These are phyloP conservation scores for Tylopilus plumbeoviolaceoides DNA, from an alignment of 768 basidiomycete species.

Conservation along the genomic window DNA sequence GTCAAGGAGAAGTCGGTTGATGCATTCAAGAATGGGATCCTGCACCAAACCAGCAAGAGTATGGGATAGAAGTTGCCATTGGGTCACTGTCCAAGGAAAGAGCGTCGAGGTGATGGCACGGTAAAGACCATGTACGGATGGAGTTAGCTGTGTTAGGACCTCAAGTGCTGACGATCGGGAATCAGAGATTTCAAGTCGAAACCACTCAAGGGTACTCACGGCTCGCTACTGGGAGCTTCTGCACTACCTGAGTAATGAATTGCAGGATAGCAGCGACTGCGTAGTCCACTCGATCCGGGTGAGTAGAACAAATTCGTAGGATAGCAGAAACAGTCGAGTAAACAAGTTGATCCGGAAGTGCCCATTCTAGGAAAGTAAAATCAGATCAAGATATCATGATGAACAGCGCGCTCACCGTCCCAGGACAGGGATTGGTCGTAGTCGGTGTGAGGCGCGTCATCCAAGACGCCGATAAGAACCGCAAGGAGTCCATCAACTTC, in stretches of 20 bases:
- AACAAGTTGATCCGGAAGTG: slow-evolving; percentile 80
- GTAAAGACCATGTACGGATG: slow-evolving; percentile 82
- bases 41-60: slow-evolving; percentile 60
- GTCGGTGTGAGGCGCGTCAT: slow-evolving; percentile 69
- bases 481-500: slow-evolving; percentile 52
- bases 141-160: slow-evolving; percentile 70
- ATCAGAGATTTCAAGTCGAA: neutral
- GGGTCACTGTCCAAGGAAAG: slow-evolving; percentile 65
- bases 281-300: slow-evolving; percentile 45
- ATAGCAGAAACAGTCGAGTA: slow-evolving; percentile 75
- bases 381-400: neutral
- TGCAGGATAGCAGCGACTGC: slow-evolving; percentile 56
- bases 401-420: slow-evolving; percentile 51
- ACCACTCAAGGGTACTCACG: slow-evolving; percentile 39
- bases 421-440: slow-evolving; percentile 78
- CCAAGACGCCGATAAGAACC: slow-evolving; percentile 61
- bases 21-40: slow-evolving; percentile 60
- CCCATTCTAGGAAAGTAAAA: slow-evolving; percentile 61
- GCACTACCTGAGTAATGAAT: slow-evolving; percentile 56
- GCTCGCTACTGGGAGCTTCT: slow-evolving; percentile 47
- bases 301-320: slow-evolving; percentile 56
- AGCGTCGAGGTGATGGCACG: slow-evolving; percentile 78
- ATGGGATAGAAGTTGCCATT: slow-evolving; percentile 58
- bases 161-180: slow-evolving; percentile 49
- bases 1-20: slow-evolving; percentile 67